phyloP scores from a whole-genome alignment of 495 filamentous ascomycete species.

The Friedmanniomyces simplex region DNA sequence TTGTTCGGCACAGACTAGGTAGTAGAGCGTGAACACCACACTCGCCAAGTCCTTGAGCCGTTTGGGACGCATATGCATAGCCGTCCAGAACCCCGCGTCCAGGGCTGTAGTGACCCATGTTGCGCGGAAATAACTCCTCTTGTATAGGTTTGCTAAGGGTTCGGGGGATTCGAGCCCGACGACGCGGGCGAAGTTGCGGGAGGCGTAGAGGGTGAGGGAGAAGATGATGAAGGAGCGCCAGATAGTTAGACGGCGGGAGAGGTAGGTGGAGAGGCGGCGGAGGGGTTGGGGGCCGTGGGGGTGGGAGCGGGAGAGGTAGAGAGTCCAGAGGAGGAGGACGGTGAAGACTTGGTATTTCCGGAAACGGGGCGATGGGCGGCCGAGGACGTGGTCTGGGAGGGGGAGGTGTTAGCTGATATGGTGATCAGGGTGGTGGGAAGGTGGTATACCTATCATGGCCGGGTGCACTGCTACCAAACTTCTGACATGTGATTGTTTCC shows the following conservation, averaged over 20 bases:
- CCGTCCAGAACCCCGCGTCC: slow-evolving; percentile 96
- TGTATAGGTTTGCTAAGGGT: slow-evolving; percentile 89
- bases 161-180: slow-evolving; percentile 87
- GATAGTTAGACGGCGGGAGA: slow-evolving; percentile 59
- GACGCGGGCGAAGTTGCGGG: slow-evolving; percentile 86
- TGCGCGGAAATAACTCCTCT: slow-evolving; percentile 87
- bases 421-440: not conserved
- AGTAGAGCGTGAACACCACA: slow-evolving; percentile 76
- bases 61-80: slow-evolving; percentile 78
- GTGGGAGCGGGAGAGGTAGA: slow-evolving; percentile 71
- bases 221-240: slow-evolving; percentile 88
- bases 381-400: slow-evolving; percentile 74
- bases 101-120: slow-evolving; percentile 94
- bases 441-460: not conserved
- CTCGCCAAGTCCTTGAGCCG: slow-evolving; percentile 74
- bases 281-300: slow-evolving; percentile 75
- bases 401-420: not conserved
- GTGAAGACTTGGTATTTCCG: slow-evolving; percentile 87
- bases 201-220: slow-evolving; percentile 81
- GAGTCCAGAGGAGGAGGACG: slow-evolving; percentile 83
- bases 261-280: slow-evolving; percentile 58
- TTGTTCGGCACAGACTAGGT: slow-evolving; percentile 82
- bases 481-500: not conserved
- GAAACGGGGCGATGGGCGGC: slow-evolving; percentile 79
- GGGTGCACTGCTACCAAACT: not conserved